Evolutionary conservation across 164 flowering plant species (phyloP), one percentile per base, ranked within the genome.

Genomic region (Kalanchoe fedtschenkoi): DNA sequence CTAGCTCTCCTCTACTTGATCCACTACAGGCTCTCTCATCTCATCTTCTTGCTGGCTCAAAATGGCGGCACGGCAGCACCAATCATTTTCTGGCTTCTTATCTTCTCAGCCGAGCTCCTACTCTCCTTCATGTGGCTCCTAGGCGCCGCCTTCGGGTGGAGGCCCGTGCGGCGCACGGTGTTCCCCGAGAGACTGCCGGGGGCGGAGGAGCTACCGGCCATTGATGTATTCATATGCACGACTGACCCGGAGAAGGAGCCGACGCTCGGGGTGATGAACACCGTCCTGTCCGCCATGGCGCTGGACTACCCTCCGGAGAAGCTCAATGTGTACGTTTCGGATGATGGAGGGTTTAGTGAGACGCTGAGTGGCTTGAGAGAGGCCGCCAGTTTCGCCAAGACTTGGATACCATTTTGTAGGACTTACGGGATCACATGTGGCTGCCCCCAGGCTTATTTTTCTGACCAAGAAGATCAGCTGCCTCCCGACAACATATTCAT

Each of bases 391-490:
- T 86, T 86, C 51, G 86, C 80, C 0, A 71, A 35, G 62, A 24
- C 11, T 14, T 88, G 96, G 96, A 22, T 86, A 53, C 84, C 87
- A 0, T 88, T 86, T 65, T 86, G 88, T 32, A 71, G 62, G 67
- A 73, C 68, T 46, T 78, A 77, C 62, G 71, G 76, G 0, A 57
- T 86, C 13, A 60, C 41, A 61, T 68, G 71, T 3, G 58, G 79
- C 29, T 81, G 83, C 34, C 91, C 96, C 0, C 63, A 71, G 58
- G 81, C 74, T 19, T 86, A 69, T 71, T 88, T 88, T 57, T 68
- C 69, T 9, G 47, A 19, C 3, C 13, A 34, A 8, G 62, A 66
- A 17, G 63, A 62, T 56, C 60, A 35, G 41, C 42, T 4, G 13
- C n/a, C n/a, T 29, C 15, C 38, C 19, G 35, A 38, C 11, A 28